These are phyloP conservation scores for Lathyrus sativus DNA, from an alignment of 306 rosid genomes.

Conservation along the genomic window DNA sequence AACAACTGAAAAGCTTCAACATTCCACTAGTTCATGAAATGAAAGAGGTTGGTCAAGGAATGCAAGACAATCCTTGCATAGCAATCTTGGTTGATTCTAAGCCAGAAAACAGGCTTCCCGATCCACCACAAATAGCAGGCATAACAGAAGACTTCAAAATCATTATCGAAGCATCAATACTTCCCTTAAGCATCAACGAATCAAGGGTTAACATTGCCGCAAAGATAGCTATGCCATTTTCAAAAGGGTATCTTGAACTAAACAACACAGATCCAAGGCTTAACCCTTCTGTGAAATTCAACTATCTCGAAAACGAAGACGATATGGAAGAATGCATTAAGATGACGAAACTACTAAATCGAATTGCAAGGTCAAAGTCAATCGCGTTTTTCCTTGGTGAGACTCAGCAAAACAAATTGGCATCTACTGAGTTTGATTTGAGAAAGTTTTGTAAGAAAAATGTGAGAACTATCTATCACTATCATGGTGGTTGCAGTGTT, in stretches of 20 bases:
- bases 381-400: conserved; percentile 54
- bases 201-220: conserved; percentile 62
- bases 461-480: conserved; percentile 68
- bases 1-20: conserved; percentile 51
- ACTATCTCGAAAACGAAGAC: conserved; percentile 55
- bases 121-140: conserved; percentile 69
- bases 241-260: conserved; percentile 58
- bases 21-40: conserved; percentile 48
- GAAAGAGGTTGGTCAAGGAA: conserved; percentile 60
- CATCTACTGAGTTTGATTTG: conserved; percentile 41
- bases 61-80: conserved; percentile 75
- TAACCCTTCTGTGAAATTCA: conserved; percentile 71
- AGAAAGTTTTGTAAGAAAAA: conserved; percentile 54
- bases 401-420: conserved; percentile 38
- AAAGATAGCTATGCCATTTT: conserved; percentile 62
- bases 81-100: conserved; percentile 54
- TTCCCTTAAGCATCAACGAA: conserved; percentile 53
- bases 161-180: conserved; percentile 63
- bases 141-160: conserved; percentile 59
- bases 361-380: conserved; percentile 57
- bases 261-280: conserved; percentile 61
- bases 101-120: conserved; percentile 59
- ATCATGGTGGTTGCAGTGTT: conserved; percentile 67
- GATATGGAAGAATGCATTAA: conserved; percentile 57
- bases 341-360: conserved; percentile 54